Base-by-base conservation (phyloP, 345 rosid genomes). In the Eucalyptus tenuipes region DNA sequence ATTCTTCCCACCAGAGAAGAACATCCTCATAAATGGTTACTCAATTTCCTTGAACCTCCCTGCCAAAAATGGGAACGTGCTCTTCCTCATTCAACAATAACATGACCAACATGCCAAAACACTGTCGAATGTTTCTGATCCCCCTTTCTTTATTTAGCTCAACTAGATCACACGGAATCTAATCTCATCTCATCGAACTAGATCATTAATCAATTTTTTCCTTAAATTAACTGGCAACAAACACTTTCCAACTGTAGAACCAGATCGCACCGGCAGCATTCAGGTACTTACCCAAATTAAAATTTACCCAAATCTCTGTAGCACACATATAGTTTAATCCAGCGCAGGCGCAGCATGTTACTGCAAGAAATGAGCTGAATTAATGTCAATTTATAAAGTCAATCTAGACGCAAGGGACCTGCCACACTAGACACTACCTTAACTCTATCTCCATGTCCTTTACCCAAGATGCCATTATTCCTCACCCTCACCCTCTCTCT, bases 381-480 rank as follows among this genome's bases (percentile, higher is more conserved):
- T 79, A 4, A 47, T 61, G 47, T 33, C 47, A 86, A 88, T 82
- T 85, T 40, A 86, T 82, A 90, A 91, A 93, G 95, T 94, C 94
- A 94, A 96, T 95, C 93, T 89, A 88, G 90, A 71, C 40, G 24
- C 27, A 89, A 61, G 82, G 85, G 90, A 52, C 89, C 92, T 90
- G 92, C 91, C 91, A 88, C 87, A 47, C 89, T 40, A 88, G 90
- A 88, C 87, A 47, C 89, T 40, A 88, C 90, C 85, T 85, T 88
- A 94, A 85, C 94, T 87, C 89, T 88, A 89, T 89, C 88, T 90
- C 88, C 89, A 88, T 95, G 96, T 94, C 96, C 87, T 92, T 57
- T 94, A 94, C 92, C 92, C 88, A 93, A 94, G 96, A 94, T 96
- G 96, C 94, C 57, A 52, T 52, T 91, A 90, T 93, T 92, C 91